Conservation (phyloP, 352 stramenopile genomes). For the Phytophthora syringae region DNA sequence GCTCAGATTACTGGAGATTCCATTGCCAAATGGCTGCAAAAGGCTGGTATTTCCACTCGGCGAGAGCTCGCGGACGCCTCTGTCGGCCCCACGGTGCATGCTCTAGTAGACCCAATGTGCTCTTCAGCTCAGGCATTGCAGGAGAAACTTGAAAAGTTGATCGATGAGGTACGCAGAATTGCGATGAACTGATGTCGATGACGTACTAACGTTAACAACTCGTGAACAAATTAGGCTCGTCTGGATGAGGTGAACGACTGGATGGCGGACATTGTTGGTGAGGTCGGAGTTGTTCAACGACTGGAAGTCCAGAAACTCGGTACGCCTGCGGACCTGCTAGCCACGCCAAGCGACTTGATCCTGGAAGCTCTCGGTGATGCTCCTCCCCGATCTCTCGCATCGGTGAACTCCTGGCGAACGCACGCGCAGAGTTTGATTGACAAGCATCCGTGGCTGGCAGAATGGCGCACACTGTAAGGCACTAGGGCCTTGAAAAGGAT, state of each 20-base stretch:
- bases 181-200: background rate
- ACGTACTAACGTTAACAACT: background rate
- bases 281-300: slow-evolving; percentile 47
- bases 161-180: slow-evolving; percentile 56
- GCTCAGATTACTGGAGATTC: slow-evolving; percentile 56
- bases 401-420: slow-evolving; percentile 59
- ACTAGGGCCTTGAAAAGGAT: background rate
- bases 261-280: slow-evolving; percentile 73
- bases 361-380: slow-evolving; percentile 38
- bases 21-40: slow-evolving; percentile 54
- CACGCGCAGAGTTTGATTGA: slow-evolving; percentile 46
- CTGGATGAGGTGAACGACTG: slow-evolving; percentile 84
- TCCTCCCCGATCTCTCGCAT: slow-evolving; percentile 36
- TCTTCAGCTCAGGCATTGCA: slow-evolving; percentile 46
- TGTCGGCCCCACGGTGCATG: slow-evolving; percentile 30
- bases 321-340: slow-evolving; percentile 77
- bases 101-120: slow-evolving; percentile 46
- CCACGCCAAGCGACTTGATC: slow-evolving; percentile 76
- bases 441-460: slow-evolving; percentile 65
- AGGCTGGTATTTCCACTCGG: slow-evolving; percentile 57
- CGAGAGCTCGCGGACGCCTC: slow-evolving; percentile 63
- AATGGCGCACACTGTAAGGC: slow-evolving; percentile 80
- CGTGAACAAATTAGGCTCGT: slow-evolving; percentile 48
- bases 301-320: slow-evolving; percentile 84
- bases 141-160: slow-evolving; percentile 54